phyloP scores from a whole-genome alignment of 1,139 yeast species.

The Sugiyamaella pinicola region DNA sequence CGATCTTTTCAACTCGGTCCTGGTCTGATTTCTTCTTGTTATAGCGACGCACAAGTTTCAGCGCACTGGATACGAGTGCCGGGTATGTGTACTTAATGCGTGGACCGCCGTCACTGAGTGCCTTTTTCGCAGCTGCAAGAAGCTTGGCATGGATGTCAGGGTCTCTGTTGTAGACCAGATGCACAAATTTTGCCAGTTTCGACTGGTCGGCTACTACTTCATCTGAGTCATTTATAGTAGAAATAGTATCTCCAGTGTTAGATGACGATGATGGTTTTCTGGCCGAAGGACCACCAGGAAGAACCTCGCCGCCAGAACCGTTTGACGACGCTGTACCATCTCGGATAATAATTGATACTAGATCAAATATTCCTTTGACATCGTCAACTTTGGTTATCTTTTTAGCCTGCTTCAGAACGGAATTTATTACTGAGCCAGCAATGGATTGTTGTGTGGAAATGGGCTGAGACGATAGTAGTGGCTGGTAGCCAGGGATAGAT shows the following conservation, averaged over 20 bases:
- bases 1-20: constrained; percentile 43
- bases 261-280: constrained; percentile 22
- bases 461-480: constrained; percentile 44
- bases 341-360: constrained; percentile 43
- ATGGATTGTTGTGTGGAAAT: constrained; percentile 43
- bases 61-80: constrained; percentile 62
- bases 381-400: constrained; percentile 38
- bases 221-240: constrained; percentile 29
- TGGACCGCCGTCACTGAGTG: constrained; percentile 56
- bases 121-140: constrained; percentile 57
- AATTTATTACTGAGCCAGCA: constrained; percentile 42
- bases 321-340: constrained; percentile 27
- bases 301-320: constrained; percentile 15
- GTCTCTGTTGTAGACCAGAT: constrained; percentile 56
- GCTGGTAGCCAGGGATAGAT: constrained; percentile 42
- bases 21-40: constrained; percentile 34
- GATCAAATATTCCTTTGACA: constrained; percentile 45
- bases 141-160: constrained; percentile 57
- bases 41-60: constrained; percentile 59
- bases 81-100: constrained; percentile 72
- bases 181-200: constrained; percentile 69
- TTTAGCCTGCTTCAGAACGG: constrained; percentile 38
- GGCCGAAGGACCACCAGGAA: constrained; percentile 23
- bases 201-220: constrained; percentile 57
- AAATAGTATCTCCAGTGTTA: constrained; percentile 15